phyloP scores from a whole-genome alignment of 2,329 filamentous ascomycete species.

The Trichoderma sp. region DNA sequence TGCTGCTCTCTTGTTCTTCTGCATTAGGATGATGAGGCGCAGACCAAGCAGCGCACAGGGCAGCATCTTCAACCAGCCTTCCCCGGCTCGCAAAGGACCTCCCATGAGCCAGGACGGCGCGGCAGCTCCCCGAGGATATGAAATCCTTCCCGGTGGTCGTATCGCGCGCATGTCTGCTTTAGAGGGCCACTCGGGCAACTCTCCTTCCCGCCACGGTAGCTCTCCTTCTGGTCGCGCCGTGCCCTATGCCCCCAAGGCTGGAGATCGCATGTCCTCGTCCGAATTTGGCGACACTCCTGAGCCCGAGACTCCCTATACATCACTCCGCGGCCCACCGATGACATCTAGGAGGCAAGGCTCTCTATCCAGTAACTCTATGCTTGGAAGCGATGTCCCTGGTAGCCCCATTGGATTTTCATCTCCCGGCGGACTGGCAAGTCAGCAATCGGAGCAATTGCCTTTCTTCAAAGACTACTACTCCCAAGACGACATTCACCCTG shows the following conservation, averaged over 20 bases:
- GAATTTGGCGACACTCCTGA: conserved; percentile 69
- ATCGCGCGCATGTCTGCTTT: conserved; percentile 95
- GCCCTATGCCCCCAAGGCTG: conserved; percentile 48
- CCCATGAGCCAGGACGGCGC: conserved; percentile 40
- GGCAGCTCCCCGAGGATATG: conserved; percentile 55
- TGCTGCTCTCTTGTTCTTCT: conserved; percentile 67
- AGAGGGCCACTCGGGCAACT: conserved; percentile 68
- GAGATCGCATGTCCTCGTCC: conserved; percentile 64
- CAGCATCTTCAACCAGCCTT: conserved; percentile 86
- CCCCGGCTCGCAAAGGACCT: conserved; percentile 59
- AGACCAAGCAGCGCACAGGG: conserved; percentile 61
- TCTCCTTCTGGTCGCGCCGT: conserved; percentile 39
- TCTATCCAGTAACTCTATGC: conserved; percentile 77
- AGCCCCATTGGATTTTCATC: conserved; percentile 77
- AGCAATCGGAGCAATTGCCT: conserved; percentile 90
- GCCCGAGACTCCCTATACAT: conserved; percentile 58
- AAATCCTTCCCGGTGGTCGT: conserved; percentile 78
- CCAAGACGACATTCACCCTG: conserved; percentile 89
- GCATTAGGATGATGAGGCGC: conserved; percentile 51
- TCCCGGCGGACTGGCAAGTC: conserved; percentile 76
- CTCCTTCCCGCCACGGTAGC: conserved; percentile 53
- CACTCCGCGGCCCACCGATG: conserved; percentile 57
- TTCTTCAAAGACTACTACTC: conserved; percentile 99
- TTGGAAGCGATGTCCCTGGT: conserved; percentile 69
- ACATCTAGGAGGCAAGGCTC: conserved; percentile 76